Base-by-base conservation (phyloP, 768 basidiomycete genomes). In the Dioszegia aurantiaca region DNA sequence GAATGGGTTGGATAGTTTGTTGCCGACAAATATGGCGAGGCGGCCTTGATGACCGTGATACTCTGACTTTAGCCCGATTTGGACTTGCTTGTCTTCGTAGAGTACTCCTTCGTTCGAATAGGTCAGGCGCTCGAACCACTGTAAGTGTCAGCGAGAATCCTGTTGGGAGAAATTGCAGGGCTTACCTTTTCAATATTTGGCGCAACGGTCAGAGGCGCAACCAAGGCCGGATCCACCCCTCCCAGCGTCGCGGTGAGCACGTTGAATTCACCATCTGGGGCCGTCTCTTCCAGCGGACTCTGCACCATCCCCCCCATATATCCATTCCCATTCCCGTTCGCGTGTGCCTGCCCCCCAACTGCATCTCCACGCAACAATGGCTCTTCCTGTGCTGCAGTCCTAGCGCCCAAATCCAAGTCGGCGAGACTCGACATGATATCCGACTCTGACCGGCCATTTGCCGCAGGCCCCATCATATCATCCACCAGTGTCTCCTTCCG, bases 11-110 rank as follows among this genome's bases (percentile, higher is more conserved):
- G 88, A 83, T 49, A 92, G 81, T 76, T 99, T 99, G 82, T 98
- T 99, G 64, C 95, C 95, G 61, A 98, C 83, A 79, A 95, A 98
- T 36, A 99, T 80, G 24, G 93, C 93, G 46, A 99, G 71, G 68
- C 97, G 90, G 16, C 94, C 95, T 37, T 92, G 83, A 69, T 94
- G 88, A 16, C 89, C 88, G 75, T 98, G 94, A 76, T 89, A 99
- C 69, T 92, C 87, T 28, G 92, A 91, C 79, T 98, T 99, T 80
- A 98, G 77, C 31, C 95, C 95, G 52, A 99, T 84, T 74, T 98
- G 94, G 42, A 99, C 84, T 77, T 94, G 90, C 9, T 89, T 84
- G 66, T 98, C 94, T 77, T 99, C 95, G 77, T 89, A 98, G 12
- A 99, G 82, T 31, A 98, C 85, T 43, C 95, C 95, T 61, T 98